Evolutionary conservation across 2,329 filamentous ascomycete genomes (phyloP), one percentile per base, ranked within the genome.

Genomic region (Acrocalymma vagum): DNA sequence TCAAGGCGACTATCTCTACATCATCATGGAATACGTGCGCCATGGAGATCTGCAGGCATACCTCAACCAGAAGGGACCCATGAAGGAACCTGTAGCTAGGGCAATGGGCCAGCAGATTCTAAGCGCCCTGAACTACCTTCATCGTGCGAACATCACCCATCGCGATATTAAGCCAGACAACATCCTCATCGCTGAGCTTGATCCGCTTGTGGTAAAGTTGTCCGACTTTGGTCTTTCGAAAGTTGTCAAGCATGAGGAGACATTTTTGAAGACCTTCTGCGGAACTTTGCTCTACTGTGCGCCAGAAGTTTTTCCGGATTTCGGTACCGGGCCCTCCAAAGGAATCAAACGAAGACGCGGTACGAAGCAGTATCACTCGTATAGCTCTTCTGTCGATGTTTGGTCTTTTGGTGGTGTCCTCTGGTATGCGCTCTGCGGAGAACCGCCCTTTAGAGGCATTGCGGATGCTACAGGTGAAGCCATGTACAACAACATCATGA

Each of bases 161-260:
- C 87, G 94, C n/a, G 94, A 99, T 69, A 91, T 99, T 63, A 99
- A 99, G 66, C 94, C 94, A 0, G 94, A 99, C 75, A 99, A 99
- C 62, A 96, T 99, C 46, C 78, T 99, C 26, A 88, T 97, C 53
- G 78, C 85, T 9, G 86, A 84, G 1, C 67, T 83, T 8, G 76
- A 86, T 5, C 91, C 92, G 0, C 82, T 96, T 32, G 78, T 82
- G 10, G 87, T 97, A 57, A 97, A 99, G 70, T 77, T 99, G 10
- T 96, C 94, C 0, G 94, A 99, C 65, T 99, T 99, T 73, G 94
- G 94, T 38, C 74, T 99, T 4, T 97, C 94, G 3, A 99, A 99
- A 67, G 92, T 95, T 68, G 86, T 96, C 29, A 87, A 91, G 48
- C 90, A 90, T 52, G 85, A 91, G 48, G 87, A 95, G 59, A 96